Evolutionary conservation across 2,329 filamentous ascomycete species (phyloP), one percentile per base, ranked within the genome.

Genomic region (Zelopaecilomyces penicillatus): DNA sequence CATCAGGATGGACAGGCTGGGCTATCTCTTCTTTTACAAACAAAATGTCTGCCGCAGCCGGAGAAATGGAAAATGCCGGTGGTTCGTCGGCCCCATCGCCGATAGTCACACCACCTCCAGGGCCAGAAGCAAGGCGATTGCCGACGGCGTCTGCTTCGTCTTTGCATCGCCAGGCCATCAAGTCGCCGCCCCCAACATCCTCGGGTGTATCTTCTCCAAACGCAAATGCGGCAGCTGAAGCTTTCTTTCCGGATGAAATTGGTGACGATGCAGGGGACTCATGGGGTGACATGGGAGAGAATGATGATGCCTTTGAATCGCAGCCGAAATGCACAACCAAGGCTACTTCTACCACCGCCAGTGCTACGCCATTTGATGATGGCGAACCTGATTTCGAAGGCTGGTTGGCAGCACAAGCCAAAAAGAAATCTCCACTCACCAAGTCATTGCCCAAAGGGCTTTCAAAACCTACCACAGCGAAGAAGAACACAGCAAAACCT

Each of bases 11-110:
- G 93, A 81, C 93, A 1, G 93, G 93, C 9, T 98, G 93, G 93
- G 93, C 93, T 1, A 96, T 98, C 44, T 97, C 93, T 0, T 96
- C 89, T 1, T 98, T 98, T 61, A 97, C 93, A 2, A 97, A 97
- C 65, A 96, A 95, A 57, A 64, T 97, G 9, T 83, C 87, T 2
- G 68, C 85, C 0, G 89, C 88, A 0, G 85, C 85, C 6, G 93
- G 93, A 12, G 85, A 96, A 46, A 98, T 98, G 51, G 75, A 91
- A 58, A 68, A 74, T 12, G 65, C 71, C 43, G 73, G 74, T 48
- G 68, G 67, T 32, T 61, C 65, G 2, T 57, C 69, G 3, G 57
- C 66, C 0, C 58, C 68, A 9, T 65, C 74, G 19, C 65, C 66
- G 10, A 68, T 30, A 19, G 59, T 65, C 2, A 53, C 58, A 0